phyloP scores from a whole-genome alignment of 257 asterid genomes.

The Capsicum pubescens region DNA sequence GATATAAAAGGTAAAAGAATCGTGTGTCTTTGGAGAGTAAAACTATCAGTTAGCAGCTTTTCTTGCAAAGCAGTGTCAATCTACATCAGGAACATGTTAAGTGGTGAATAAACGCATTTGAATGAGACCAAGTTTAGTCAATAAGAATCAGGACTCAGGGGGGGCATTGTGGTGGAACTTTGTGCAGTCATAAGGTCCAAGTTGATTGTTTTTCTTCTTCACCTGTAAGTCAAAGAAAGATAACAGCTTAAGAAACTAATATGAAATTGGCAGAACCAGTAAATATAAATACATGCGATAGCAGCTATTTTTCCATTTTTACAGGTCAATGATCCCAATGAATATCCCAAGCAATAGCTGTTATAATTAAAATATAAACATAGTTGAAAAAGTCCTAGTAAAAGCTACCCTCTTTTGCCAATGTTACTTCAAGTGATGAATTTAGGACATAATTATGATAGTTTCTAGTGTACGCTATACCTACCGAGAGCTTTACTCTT shows the following conservation, averaged over 20 bases:
- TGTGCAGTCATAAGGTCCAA: constrained; percentile 93
- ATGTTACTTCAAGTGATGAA: background rate
- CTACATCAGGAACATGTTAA: constrained; percentile 24
- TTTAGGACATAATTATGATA: constrained; percentile 14
- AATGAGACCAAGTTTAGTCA: constrained; percentile 44
- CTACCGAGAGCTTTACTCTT: background rate
- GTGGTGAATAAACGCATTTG: constrained; percentile 33
- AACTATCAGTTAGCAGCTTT: constrained; percentile 21
- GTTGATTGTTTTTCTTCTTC: constrained; percentile 63
- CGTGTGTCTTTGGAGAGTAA: background rate
- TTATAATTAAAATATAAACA: background rate
- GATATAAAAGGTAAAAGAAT: background rate
- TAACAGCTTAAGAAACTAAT: background rate
- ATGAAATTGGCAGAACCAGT: background rate
- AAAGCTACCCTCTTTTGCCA: background rate
- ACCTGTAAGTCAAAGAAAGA: constrained; percentile 60
- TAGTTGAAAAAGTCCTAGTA: background rate
- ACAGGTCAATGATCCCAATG: background rate
- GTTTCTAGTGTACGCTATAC: background rate
- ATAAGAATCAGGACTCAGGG: constrained; percentile 50
- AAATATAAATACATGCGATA: background rate
- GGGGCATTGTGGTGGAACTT: constrained; percentile 56
- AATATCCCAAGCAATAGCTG: background rate
- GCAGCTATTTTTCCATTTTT: background rate
- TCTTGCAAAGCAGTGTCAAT: constrained; percentile 19